Evolutionary conservation across 177 flowering plant genomes (phyloP).

Genomic region (Telopea speciosissima): DNA sequence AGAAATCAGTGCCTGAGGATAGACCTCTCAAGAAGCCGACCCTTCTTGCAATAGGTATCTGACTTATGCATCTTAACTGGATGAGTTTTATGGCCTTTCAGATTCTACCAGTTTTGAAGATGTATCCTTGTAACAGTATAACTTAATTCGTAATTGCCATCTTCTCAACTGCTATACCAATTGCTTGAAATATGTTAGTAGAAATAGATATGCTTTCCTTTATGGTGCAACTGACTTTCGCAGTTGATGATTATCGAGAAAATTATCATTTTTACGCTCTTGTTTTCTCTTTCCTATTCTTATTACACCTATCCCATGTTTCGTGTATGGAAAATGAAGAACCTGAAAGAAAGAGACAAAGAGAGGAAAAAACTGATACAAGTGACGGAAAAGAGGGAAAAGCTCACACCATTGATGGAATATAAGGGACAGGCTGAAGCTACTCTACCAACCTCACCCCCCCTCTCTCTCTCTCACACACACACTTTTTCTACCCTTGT

Average conservation of each 20-base stretch:
- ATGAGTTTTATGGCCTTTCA: not conserved
- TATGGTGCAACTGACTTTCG: not conserved
- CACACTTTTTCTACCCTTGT: too few relatives aligned
- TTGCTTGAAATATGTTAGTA: not conserved
- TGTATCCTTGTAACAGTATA: not conserved
- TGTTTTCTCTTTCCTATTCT: not conserved
- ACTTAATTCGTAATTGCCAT: not conserved
- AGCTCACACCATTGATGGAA: not conserved
- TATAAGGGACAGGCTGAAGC: not conserved
- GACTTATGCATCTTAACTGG: not conserved
- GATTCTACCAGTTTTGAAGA: not conserved
- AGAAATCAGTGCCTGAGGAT: conserved; percentile 66
- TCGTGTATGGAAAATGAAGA: not conserved
- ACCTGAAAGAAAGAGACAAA: not conserved
- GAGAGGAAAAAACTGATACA: not conserved
- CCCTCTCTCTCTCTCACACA: not conserved
- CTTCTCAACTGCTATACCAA: not conserved
- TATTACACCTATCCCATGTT: too few relatives aligned
- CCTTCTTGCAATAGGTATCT: conserved; percentile 79
- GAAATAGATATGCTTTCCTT: not conserved
- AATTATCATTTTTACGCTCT: not conserved
- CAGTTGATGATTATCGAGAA: not conserved
- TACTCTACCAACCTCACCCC: not conserved
- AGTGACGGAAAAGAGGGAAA: not conserved
- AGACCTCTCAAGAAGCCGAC: conserved; percentile 93